Evolutionary conservation across 495 filamentous ascomycete species (phyloP), one percentile per base, ranked within the genome.

Genomic region (Aspergillus taichungensis): DNA sequence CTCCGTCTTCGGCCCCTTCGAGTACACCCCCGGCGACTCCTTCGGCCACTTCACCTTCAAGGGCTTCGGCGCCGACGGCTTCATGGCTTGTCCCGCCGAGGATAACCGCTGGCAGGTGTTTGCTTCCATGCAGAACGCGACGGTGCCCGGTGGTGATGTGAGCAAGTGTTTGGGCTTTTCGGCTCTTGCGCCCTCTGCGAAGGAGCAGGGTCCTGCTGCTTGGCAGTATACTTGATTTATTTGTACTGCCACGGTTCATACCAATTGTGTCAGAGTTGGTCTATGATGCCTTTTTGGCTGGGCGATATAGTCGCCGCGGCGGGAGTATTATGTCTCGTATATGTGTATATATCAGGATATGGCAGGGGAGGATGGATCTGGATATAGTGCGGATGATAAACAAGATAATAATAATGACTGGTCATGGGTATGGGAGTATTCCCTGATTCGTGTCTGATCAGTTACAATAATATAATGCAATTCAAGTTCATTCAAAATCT

Each of bases 101-200:
- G 60, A 64, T 41, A 46, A 55, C 37, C 51, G 53, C 34, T 73
- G 66, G 64, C 68, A 73, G 61, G 68, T 73, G 12, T 73, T 67
- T 49, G 70, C 57, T 1, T 57, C 56, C 5, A 27, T 67, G 40
- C 40, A 50, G 40, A 68, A 71, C 34, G 63, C 64, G 8, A 68
- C 64, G 32, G 68, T 71, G 0, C 68, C 70, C 24, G 45, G 43
- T 5, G 67, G 67, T 0, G 43, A 63, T 46, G 62, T 68, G 2
- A 30, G 9, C 7, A 61, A 67, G 13, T 73, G 70, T 40, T 42
- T 72, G 32, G 67, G 65, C 3, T 73, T 73, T 55, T 56, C 53
- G 9, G 63, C 68, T 24, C 8, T 67, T 11, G 63, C 66, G 2
- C 11, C 54, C 29, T 34, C 53, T 3, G 38, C 38, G 2, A 64